Conservation (phyloP, 2,329 filamentous ascomycete genomes). For the Shiraia bambusicola region DNA sequence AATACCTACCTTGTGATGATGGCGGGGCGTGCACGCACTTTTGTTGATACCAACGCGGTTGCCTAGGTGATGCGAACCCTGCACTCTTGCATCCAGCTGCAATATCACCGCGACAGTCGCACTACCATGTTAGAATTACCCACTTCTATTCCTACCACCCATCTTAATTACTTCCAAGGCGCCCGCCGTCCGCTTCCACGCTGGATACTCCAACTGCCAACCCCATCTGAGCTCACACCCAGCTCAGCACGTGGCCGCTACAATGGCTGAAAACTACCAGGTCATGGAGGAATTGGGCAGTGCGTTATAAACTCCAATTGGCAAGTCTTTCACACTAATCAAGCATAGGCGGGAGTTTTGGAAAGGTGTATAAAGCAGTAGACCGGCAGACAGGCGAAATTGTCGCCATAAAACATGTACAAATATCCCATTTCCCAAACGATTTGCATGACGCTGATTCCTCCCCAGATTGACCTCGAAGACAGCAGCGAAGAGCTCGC, state of each 20-base stretch:
- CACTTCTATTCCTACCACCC: conserved; percentile 34
- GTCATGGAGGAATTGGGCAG: conserved; percentile 95
- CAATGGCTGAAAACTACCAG: conserved; percentile 84
- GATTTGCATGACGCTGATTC: conserved; percentile 12
- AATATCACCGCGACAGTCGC: conserved; percentile 18
- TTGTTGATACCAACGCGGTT: conserved; percentile 33
- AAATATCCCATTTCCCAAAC: conserved; percentile 30
- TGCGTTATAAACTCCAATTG: conserved; percentile 51
- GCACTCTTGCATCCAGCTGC: conserved; percentile 12
- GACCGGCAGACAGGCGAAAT: conserved; percentile 87
- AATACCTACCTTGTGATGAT: conserved; percentile 9
- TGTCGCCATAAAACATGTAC: conserved; percentile 93
- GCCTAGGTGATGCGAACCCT: conserved; percentile 22
- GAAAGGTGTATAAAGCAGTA: conserved; percentile 94
- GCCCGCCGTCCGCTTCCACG: conserved; percentile 26
- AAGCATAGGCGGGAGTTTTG: conserved; percentile 81
- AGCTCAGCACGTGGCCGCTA: conserved; percentile 30
- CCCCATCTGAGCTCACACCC: conserved; percentile 17
- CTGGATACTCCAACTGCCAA: conserved; percentile 20
- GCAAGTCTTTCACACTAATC: conserved; percentile 14
- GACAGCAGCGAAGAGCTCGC: conserved; percentile 98
- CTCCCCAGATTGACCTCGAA: conserved; percentile 88
- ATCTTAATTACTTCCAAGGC: conserved; percentile 20
- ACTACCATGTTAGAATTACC: conserved; percentile 13
- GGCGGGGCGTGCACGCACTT: conserved; percentile 22